These are phyloP conservation scores for Artemisia argyi DNA, from an alignment of 129 eudicot genomes.

Conservation along the genomic window DNA sequence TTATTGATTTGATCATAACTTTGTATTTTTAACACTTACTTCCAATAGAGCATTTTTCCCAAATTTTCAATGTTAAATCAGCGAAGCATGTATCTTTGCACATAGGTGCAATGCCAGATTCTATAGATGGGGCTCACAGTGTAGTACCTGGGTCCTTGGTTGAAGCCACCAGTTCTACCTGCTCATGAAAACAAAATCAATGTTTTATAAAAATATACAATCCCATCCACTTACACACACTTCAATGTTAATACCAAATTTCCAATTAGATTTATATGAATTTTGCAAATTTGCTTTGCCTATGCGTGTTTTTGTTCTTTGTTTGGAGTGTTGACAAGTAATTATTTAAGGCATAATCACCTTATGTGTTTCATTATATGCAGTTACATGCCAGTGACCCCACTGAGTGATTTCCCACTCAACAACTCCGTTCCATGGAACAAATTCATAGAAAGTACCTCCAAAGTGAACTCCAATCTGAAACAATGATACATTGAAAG, in stretches of 20 bases:
- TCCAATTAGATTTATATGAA: neutral
- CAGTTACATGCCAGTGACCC: constrained; percentile 85
- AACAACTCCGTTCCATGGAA: constrained; percentile 92
- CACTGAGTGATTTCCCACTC: constrained; percentile 87
- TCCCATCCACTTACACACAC: neutral
- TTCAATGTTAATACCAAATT: neutral
- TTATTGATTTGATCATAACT: too few relatives aligned
- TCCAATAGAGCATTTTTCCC: constrained; percentile 71
- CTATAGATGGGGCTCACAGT: constrained; percentile 87
- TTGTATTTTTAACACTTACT: too few relatives aligned
- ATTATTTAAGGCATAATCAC: constrained; percentile 31
- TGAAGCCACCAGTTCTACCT: constrained; percentile 85
- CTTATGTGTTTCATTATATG: constrained; percentile 70
- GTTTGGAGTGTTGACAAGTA: neutral
- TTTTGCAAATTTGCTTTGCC: neutral
- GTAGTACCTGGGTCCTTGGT: constrained; percentile 84
- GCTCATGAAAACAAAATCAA: constrained; percentile 13
- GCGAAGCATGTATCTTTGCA: constrained; percentile 91
- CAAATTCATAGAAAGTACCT: constrained; percentile 92
- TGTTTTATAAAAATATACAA: neutral
- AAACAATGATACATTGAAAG: constrained; percentile 24
- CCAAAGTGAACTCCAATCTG: constrained; percentile 88
- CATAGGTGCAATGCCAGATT: constrained; percentile 84
- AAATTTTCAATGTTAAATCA: constrained; percentile 58
- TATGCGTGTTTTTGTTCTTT: neutral